Evolutionary conservation across 306 rosid species (phyloP), one percentile per base, ranked within the genome.

Genomic region (Ormosia semicastrata): DNA sequence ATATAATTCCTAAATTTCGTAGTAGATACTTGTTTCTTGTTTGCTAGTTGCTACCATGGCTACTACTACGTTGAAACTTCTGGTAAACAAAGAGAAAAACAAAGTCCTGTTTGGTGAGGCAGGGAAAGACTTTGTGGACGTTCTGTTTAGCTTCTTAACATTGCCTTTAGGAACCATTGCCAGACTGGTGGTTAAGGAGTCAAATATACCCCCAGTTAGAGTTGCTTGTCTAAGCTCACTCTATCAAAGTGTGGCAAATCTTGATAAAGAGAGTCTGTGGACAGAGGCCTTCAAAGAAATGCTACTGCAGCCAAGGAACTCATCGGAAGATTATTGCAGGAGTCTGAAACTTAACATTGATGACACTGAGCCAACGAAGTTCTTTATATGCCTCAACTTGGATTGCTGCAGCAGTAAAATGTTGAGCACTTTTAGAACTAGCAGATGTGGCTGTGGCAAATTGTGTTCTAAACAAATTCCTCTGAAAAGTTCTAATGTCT

Each of bases 71-170:
- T 30, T 75, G 70, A 75, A 59, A 43, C 80, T 75, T 59, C 33
- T 59, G 59, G 10, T 75, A n/a, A 44, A 32, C 17, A 43, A 60
- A 14, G 53, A 60, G 56, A 74, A 17, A 6, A 74, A 58, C 53
- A 73, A 39, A 18, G 78, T 73, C 57, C 7, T 75, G 13, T 65
- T 75, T 60, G 80, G 60, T 2, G 71, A 75, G 33, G 80, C 80
- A 30, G 80, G 71, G 60, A 75, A 60, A 15, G 80, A 75, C 46
- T 75, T 75, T 29, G 80, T 75, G 17, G 71, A 60, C 2, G 32
- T 60, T 75, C 80, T 75, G 10, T 44, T 62, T n/a, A 44, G 60
- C 80, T 75, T 75, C 60, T 59, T 59, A 43, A 59, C 80, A 29
- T 14, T 75, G 15, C 80, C 80, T 8, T 62, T 75, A 10, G 80